Evolutionary conservation across 805 yeast species (phyloP).

Genomic region (Sungouiella thailandica): DNA sequence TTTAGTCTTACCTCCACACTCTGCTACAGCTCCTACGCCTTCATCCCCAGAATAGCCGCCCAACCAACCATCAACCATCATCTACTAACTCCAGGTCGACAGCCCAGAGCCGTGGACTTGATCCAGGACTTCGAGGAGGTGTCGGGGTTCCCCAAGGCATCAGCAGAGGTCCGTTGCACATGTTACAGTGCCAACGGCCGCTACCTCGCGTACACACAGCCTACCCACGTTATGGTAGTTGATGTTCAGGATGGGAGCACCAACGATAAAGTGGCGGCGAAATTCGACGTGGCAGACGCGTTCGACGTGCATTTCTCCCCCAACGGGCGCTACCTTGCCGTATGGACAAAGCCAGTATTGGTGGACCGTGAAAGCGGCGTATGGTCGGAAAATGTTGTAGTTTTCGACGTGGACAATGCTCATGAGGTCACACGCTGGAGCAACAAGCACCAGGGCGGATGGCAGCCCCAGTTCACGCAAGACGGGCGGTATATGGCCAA

Average conservation of each 20-base stretch:
- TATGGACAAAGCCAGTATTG: constrained; percentile 86
- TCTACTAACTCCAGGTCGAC: constrained; percentile 28
- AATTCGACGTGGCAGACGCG: constrained; percentile 57
- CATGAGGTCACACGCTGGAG: constrained; percentile 57
- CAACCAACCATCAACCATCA: too few relatives aligned
- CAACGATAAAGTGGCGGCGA: constrained; percentile 40
- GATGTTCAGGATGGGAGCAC: constrained; percentile 41
- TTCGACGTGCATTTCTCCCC: constrained; percentile 89
- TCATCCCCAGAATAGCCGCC: too few relatives aligned
- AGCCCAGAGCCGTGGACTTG: constrained; percentile 23
- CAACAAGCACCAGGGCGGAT: constrained; percentile 79
- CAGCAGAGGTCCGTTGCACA: constrained; percentile 55
- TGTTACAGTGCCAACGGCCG: constrained; percentile 65
- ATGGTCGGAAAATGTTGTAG: constrained; percentile 72
- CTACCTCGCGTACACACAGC: constrained; percentile 69
- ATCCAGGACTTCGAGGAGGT: constrained; percentile 31
- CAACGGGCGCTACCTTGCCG: constrained; percentile 69
- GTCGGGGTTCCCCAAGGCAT: constrained; percentile 31
- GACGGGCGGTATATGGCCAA: constrained; percentile 73
- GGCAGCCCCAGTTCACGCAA: constrained; percentile 87
- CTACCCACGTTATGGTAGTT: constrained; percentile 51
- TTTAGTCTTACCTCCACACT: too few relatives aligned
- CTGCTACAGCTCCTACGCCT: too few relatives aligned
- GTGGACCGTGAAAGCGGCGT: constrained; percentile 62
- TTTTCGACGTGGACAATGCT: constrained; percentile 52